phyloP scores from a whole-genome alignment of 2,329 filamentous ascomycete species.

The Trichoderma sp. region DNA sequence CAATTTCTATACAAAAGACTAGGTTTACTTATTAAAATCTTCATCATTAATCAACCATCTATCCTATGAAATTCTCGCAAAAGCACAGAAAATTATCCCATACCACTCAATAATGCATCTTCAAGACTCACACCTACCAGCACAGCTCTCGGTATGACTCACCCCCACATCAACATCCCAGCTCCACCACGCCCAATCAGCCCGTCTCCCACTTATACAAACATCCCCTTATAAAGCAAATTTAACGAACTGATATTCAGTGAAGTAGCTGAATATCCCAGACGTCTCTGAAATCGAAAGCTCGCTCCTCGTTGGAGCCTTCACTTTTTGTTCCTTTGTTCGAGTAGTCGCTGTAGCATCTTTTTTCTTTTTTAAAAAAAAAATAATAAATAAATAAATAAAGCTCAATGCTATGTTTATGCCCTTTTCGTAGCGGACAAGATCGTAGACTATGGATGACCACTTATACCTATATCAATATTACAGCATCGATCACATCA shows the following conservation, averaged over 20 bases:
- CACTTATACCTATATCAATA: neutral
- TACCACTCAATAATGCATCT: neutral
- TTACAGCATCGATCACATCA: neutral
- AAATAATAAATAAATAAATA: too few relatives aligned
- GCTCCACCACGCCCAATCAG: neutral
- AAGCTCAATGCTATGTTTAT: neutral
- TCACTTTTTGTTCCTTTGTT: neutral
- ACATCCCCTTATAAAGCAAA: neutral
- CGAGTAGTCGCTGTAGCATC: neutral
- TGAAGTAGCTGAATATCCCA: neutral
- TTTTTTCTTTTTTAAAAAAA: neutral
- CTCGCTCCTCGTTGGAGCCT: neutral
- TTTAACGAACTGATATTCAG: neutral
- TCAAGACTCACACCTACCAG: neutral
- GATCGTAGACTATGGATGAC: neutral
- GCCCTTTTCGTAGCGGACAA: neutral
- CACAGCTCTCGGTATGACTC: neutral
- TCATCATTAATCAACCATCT: too few relatives aligned
- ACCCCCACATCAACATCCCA: too few relatives aligned
- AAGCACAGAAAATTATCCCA: neutral
- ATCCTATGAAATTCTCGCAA: neutral
- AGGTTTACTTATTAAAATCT: too few relatives aligned
- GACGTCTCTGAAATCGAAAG: neutral
- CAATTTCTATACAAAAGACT: too few relatives aligned
- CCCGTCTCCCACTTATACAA: neutral